Evolutionary conservation across 192 early-diverging fungal species (phyloP).

Genomic region (Linderina pennispora): DNA sequence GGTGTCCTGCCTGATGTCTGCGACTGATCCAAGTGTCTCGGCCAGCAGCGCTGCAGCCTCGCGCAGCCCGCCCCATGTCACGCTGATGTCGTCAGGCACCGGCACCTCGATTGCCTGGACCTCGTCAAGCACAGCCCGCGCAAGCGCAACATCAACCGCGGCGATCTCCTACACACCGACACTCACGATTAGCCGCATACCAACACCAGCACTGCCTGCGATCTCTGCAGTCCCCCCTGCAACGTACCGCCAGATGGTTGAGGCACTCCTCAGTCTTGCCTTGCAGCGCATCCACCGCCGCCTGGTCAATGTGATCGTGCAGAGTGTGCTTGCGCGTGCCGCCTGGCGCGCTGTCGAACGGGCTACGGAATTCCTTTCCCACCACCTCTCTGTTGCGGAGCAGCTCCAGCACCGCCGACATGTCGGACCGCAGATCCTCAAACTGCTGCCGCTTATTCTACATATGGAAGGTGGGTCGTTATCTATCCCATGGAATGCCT

Average conservation of each 20-base stretch:
- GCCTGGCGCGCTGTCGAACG: background rate
- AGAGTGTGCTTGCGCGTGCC: conserved; percentile 24
- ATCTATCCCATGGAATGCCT: too few species aligned
- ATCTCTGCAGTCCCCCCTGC: too few species aligned
- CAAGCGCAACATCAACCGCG: conserved; percentile 6
- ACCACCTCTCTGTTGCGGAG: conserved; percentile 37
- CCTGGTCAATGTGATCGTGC: conserved; percentile 47
- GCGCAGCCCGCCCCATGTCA: conserved; percentile 36
- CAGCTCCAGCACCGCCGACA: conserved; percentile 39
- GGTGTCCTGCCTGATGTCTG: conserved; percentile 35
- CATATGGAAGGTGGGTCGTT: too few species aligned
- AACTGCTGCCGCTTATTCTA: conserved; percentile 22
- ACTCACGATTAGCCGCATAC: too few species aligned
- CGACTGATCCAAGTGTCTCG: conserved; percentile 17
- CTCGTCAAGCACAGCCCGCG: conserved; percentile 6
- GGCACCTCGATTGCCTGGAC: conserved; percentile 13
- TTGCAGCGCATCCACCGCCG: conserved; percentile 23
- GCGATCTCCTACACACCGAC: conserved; percentile 2
- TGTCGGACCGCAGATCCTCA: conserved; percentile 23
- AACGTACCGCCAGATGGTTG: conserved; percentile 4
- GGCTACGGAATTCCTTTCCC: conserved; percentile 35
- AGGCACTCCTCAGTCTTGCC: conserved; percentile 12
- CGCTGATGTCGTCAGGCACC: conserved; percentile 34
- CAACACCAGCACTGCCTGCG: too few species aligned
- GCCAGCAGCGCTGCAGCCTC: conserved; percentile 23